Base-by-base conservation (phyloP, 2,329 filamentous ascomycete genomes). In the Phaeosphaeriaceae sp. region DNA sequence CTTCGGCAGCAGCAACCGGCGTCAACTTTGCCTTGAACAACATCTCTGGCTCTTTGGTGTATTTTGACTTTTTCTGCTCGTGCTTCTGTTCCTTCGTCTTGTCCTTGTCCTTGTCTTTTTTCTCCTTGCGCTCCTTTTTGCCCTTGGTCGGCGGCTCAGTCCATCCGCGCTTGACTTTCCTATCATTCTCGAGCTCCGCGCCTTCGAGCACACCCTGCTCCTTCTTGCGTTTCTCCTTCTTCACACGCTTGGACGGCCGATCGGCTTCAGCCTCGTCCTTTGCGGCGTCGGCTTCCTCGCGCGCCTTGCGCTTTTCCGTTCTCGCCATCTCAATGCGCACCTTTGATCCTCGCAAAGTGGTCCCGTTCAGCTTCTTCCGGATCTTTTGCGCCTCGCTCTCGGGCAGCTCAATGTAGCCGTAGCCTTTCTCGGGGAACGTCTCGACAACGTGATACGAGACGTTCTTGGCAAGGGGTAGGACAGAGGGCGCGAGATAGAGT, bases 121-220 rank as follows among this genome's bases (percentile, higher is more conserved):
- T 78, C 54, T 79, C 76, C 53, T 82, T 83, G 57, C 83, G 81
- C 45, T 84, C 78, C 58, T 76, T 76, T 62, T 78, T 81, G 42
- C 74, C 74, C 54, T 78, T 78, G 5, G 76, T 74, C 65, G 81
- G 82, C 1, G 89, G 84, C 60, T 93, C 91, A 0, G 91, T 94
- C 93, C 93, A 97, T 5, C 93, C 93, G 60, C 93, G 85, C 82
- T 95, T 96, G 60, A 97, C 88, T 71, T 91, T 91, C 66, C 93
- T 87, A 48, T 87, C 89, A 19, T 87, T 83, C 6, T 88, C 85
- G 41, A 99, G 80, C 70, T 91, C 87, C 48, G 92, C 83, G 4
- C 93, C 95, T 22, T 83, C 79, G n/a, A 89, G 59, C 1, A 88
- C 80, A 36, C 82, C 81, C 21, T 84, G 80, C 49, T 79, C 76